These are phyloP conservation scores for Aureobasidium sp. DNA, from an alignment of 2,329 filamentous ascomycete species.

Conservation along the genomic window DNA sequence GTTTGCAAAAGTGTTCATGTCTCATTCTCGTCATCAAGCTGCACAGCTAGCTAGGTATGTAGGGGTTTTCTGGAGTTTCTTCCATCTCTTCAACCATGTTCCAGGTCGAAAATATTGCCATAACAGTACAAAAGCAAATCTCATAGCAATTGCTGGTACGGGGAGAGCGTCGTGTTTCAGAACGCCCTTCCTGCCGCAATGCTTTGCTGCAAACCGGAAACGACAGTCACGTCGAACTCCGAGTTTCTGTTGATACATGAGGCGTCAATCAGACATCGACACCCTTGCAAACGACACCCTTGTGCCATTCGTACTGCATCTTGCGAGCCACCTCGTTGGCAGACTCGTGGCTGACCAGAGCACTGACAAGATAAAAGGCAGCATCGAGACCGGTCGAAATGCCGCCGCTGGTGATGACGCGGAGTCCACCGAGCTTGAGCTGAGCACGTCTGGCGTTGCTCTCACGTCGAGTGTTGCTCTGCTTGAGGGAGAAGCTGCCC, in stretches of 20 bases:
- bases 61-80: conserved; percentile 11
- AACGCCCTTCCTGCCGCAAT: neutral
- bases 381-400: conserved; percentile 75
- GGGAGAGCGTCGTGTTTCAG: conserved; percentile 3
- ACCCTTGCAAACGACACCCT: conserved; percentile 75
- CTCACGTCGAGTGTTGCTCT: conserved; percentile 65
- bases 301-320: conserved; percentile 78
- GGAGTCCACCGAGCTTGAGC: conserved; percentile 58
- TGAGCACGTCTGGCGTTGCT: conserved; percentile 69
- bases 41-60: conserved; percentile 9
- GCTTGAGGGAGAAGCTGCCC: conserved; percentile 74
- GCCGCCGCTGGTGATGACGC: conserved; percentile 73
- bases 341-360: conserved; percentile 67
- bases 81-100: conserved; percentile 10
- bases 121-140: conserved; percentile 8
- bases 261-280: conserved; percentile 60
- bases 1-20: neutral
- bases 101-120: conserved; percentile 1
- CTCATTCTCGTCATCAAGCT: conserved; percentile 11
- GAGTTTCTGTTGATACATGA: neutral
- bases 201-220: neutral
- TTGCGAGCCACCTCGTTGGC: conserved; percentile 65
- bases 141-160: neutral
- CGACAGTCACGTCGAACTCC: conserved; percentile 5
- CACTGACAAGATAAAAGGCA: conserved; percentile 73